Evolutionary conservation across 257 asterid genomes (phyloP), one percentile per base, ranked within the genome.

Genomic region (Scutellaria barbata): DNA sequence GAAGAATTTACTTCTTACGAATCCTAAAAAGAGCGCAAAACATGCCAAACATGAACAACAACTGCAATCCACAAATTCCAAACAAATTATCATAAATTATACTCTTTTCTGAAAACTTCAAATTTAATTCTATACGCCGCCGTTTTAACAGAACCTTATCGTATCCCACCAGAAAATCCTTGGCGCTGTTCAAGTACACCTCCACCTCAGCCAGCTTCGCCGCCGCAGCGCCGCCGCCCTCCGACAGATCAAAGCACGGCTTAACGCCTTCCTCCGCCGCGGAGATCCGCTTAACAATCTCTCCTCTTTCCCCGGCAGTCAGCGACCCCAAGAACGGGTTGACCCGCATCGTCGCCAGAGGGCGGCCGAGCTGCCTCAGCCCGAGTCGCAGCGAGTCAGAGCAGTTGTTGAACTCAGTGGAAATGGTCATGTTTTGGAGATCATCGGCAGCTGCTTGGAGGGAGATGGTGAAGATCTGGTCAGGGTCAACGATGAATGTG

Each of bases 21-120:
- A 22, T 22, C 57, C 74, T 67, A 7, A 54, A 74, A 0, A 77
- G 12, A 1, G 70, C 50, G 35, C 71, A 51, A 47, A 80, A 71
- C 73, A 80, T 54, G 53, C 73, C 74, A 54, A 75, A n/a, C 63
- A 80, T 39, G 42, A 83, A 73, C 48, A 72, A 0, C 37, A 74
- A 56, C 69, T 74, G 80, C 66, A 43, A 39, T 10, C 77, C 85
- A 53, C 68, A 55, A 0, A 63, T 10, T 53, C 4, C 13, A 33
- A 76, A 76, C 66, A 48, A 0, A 30, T 37, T 6, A 12, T 66
- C 64, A 46, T 13, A 20, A 40, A n/a, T 16, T 40, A 52, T 4
- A 17, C 69, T 11, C 11, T 16, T 33, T 13, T 30, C 22, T 7
- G 6, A 11, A 37, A 2, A 53, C 8, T 30, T 11, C 62, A 9